phyloP scores from a whole-genome alignment of 2,329 filamentous ascomycete genomes.

The Graphiopsis chlorocephala region DNA sequence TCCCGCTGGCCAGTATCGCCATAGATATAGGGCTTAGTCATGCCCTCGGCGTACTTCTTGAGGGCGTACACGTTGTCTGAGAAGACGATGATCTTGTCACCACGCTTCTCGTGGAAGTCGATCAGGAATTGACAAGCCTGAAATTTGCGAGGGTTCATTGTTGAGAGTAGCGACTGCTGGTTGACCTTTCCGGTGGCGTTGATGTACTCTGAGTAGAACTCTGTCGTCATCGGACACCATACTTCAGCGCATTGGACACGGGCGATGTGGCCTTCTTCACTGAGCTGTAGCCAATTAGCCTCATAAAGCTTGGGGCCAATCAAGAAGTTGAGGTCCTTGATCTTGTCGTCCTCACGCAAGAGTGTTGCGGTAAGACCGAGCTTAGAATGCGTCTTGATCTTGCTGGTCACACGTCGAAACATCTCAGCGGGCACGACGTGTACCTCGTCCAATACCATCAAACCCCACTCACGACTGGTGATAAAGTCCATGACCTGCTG shows the following conservation, averaged over 20 bases:
- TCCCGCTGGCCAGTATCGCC: conserved; percentile 84
- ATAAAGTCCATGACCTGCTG: conserved; percentile 98
- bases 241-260: conserved; percentile 97
- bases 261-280: conserved; percentile 94
- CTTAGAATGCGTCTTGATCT: conserved; percentile 93
- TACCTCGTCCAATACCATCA: conserved; percentile 96
- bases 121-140: conserved; percentile 98
- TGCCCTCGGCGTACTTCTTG: conserved; percentile 76
- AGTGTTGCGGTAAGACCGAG: conserved; percentile 91
- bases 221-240: conserved; percentile 98
- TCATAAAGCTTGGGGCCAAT: conserved; percentile 98
- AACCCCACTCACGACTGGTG: conserved; percentile 84
- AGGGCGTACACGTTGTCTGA: conserved; percentile 96
- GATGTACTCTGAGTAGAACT: conserved; percentile 95
- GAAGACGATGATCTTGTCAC: conserved; percentile 98
- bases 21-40: conserved; percentile 87
- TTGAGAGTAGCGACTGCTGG: conserved; percentile 72
- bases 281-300: conserved; percentile 98
- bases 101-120: conserved; percentile 89
- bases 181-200: conserved; percentile 58
- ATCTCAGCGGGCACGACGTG: conserved; percentile 97
- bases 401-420: conserved; percentile 89
- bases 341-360: conserved; percentile 96
- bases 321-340: conserved; percentile 92
- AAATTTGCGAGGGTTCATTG: conserved; percentile 97